A percentile compares a stretch with the other conserved stretches of the same genome.
Evolutionary conservation across 2,329 filamentous ascomycete genomes (phyloP).

Genomic region (Clonostachys solani): DNA sequence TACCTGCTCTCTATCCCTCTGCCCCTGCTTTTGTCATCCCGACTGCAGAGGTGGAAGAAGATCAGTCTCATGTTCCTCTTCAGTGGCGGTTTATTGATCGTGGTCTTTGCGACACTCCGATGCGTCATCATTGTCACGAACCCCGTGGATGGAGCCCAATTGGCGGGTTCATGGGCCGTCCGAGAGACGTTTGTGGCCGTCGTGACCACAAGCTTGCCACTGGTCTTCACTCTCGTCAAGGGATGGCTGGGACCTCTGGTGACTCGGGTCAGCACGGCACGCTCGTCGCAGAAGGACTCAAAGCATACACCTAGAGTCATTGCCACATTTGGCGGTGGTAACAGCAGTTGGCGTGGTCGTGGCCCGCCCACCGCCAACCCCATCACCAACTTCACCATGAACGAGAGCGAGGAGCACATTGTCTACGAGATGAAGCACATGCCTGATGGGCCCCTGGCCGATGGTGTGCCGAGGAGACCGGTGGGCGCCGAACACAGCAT

Average conservation of each 20-base stretch:
- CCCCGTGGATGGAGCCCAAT: conserved; percentile 4
- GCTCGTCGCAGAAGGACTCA: too few species aligned
- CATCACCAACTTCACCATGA: too few species aligned
- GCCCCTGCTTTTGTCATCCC: conserved; percentile 8
- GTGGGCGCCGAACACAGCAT: too few species aligned
- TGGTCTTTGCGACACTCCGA: conserved; percentile 6
- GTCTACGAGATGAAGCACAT: too few species aligned
- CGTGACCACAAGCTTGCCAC: conserved; percentile 8
- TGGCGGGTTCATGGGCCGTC: conserved; percentile 8
- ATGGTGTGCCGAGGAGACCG: too few species aligned
- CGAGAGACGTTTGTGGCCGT: conserved; percentile 10
- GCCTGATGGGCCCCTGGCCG: too few species aligned
- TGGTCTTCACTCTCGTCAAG: conserved; percentile 5
- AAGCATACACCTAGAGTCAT: too few species aligned
- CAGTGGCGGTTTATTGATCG: conserved; percentile 5
- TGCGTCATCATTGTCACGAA: conserved; percentile 2
- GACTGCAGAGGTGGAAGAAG: conserved; percentile 4
- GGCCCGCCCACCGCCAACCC: too few species aligned
- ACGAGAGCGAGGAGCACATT: too few species aligned
- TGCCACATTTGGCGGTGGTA: too few species aligned
- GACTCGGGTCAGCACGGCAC: too few species aligned
- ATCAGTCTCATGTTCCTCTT: conserved; percentile 5
- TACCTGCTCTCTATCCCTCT: conserved; percentile 11
- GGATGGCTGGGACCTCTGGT: background rate
- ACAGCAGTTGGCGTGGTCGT: too few species aligned